A percentile compares a stretch with the other conserved stretches of the same genome.
These are phyloP conservation scores for Penicillium hesseltinei DNA, from an alignment of 2,329 filamentous ascomycete species.

Conservation along the genomic window DNA sequence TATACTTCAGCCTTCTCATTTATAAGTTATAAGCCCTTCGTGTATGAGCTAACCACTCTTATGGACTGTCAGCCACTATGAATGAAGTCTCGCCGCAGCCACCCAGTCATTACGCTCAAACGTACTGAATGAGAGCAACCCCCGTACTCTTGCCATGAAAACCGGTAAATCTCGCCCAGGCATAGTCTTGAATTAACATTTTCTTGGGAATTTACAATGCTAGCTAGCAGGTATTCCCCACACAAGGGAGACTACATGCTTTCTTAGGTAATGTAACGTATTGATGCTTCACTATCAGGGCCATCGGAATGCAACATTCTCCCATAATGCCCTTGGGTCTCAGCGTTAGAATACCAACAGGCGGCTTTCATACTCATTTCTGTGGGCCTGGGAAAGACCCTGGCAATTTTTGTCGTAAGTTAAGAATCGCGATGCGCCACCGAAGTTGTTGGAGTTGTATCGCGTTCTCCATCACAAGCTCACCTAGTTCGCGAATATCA, in stretches of 20 bases:
- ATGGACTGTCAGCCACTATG: neutral
- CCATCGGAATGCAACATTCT: slow-evolving; percentile 27
- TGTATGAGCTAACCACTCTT: neutral
- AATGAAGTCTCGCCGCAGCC: neutral
- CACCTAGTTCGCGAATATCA: neutral
- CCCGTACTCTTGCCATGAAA: neutral
- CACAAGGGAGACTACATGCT: slow-evolving; percentile 4
- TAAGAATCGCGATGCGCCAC: slow-evolving; percentile 25
- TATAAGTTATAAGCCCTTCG: neutral
- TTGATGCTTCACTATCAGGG: slow-evolving; percentile 5
- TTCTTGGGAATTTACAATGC: neutral
- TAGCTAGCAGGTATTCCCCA: slow-evolving; percentile 12
- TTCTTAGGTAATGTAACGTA: slow-evolving; percentile 4
- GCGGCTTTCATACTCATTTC: slow-evolving; percentile 2
- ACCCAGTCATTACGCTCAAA: neutral
- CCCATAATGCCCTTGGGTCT: slow-evolving; percentile 5
- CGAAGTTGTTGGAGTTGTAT: neutral
- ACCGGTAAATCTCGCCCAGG: too few species aligned
- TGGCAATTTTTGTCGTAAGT: slow-evolving; percentile 2
- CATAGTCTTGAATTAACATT: neutral
- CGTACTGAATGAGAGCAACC: neutral
- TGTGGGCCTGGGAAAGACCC: slow-evolving; percentile 9
- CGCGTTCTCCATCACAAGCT: slow-evolving; percentile 5
- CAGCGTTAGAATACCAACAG: slow-evolving; percentile 17
- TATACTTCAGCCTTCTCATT: neutral